A percentile compares a stretch with the other conserved stretches of the same genome.
These are phyloP conservation scores for Platanthera zijinensis DNA, from an alignment of 106 monocot species.

Conservation along the genomic window DNA sequence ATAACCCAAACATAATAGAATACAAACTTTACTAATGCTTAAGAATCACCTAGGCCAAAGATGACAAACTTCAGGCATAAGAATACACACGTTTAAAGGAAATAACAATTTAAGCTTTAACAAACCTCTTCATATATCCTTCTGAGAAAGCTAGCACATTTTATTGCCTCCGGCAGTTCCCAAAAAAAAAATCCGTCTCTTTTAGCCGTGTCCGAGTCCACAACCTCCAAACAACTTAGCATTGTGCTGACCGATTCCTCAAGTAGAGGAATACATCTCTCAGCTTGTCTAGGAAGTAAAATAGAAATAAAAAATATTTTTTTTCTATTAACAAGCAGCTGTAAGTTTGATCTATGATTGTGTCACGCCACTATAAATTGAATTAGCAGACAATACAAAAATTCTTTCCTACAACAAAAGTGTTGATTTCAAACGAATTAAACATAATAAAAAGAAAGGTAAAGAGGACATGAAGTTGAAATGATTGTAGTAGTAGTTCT, in stretches of 20 bases:
- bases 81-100: background rate
- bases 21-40: too few species aligned
- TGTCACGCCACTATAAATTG: background rate
- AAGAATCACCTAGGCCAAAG: background rate
- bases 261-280: constrained; percentile 44
- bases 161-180: constrained; percentile 47
- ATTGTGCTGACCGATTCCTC: constrained; percentile 62
- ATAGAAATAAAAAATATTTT: too few species aligned
- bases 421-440: background rate
- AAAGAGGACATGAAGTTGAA: background rate
- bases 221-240: constrained; percentile 59
- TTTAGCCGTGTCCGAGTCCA: constrained; percentile 27
- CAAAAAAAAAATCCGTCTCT: constrained; percentile 41
- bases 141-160: constrained; percentile 79
- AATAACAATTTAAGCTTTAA: constrained; percentile 7
- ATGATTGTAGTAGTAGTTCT: too few species aligned
- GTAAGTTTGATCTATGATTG: background rate
- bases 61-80: background rate
- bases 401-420: background rate
- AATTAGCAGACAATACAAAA: background rate
- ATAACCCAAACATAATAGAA: too few species aligned
- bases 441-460: background rate
- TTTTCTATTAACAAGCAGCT: too few species aligned
- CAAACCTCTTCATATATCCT: constrained; percentile 98
- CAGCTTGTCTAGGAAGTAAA: constrained; percentile 2